Evolutionary conservation across 495 filamentous ascomycete species (phyloP).

Genomic region (Daldinia childiae): DNA sequence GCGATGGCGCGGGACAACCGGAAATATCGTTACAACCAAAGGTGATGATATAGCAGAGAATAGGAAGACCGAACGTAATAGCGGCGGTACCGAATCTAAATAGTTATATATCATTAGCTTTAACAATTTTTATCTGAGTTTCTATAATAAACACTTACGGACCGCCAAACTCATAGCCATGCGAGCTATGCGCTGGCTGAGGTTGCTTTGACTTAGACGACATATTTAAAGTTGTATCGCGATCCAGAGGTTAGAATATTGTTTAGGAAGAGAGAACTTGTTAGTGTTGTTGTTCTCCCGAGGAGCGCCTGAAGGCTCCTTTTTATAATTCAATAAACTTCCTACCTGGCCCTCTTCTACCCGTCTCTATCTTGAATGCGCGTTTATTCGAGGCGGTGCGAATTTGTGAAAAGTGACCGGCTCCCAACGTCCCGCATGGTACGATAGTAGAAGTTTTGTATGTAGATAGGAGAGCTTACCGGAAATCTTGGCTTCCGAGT

Average conservation of each 20-base stretch:
- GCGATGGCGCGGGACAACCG: slow-evolving; percentile 89
- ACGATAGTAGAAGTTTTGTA: slow-evolving; percentile 12
- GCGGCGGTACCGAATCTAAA: slow-evolving; percentile 77
- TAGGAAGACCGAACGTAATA: slow-evolving; percentile 79
- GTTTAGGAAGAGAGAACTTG: neutral
- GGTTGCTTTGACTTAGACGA: slow-evolving; percentile 29
- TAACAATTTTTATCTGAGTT: neutral
- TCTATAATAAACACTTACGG: slow-evolving; percentile 70
- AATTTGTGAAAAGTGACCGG: slow-evolving; percentile 2
- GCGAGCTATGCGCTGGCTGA: slow-evolving; percentile 17
- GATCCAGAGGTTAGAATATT: neutral
- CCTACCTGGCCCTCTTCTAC: neutral
- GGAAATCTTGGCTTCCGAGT: slow-evolving; percentile 35
- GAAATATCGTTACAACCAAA: slow-evolving; percentile 93
- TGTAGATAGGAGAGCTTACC: slow-evolving; percentile 1
- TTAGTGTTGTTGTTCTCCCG: neutral
- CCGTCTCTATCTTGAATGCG: neutral
- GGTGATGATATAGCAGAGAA: slow-evolving; percentile 75
- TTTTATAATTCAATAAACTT: slow-evolving; percentile 1
- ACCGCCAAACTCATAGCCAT: slow-evolving; percentile 83
- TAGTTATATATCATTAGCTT: slow-evolving; percentile 25
- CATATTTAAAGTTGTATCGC: slow-evolving; percentile 15
- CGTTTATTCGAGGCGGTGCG: neutral
- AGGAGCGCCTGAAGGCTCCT: neutral
- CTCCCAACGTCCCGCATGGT: slow-evolving; percentile 23